Evolutionary conservation across 495 filamentous ascomycete genomes (phyloP).

Genomic region (Oleoguttula mirabilis): DNA sequence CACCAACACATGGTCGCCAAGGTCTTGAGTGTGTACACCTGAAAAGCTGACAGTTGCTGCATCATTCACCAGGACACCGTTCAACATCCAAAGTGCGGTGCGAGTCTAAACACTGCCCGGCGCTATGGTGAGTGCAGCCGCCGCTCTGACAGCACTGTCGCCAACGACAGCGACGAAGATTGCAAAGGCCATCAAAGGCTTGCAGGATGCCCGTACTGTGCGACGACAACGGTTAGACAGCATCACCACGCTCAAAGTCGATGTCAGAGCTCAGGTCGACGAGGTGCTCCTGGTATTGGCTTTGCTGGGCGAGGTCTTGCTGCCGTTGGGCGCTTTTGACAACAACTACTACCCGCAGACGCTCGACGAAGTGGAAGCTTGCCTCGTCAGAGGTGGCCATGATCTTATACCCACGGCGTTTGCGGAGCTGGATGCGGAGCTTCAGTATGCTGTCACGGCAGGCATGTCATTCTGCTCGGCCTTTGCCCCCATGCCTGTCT

Average conservation of each 20-base stretch:
- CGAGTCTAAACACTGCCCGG: no score
- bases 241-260: background rate
- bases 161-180: no score
- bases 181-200: no score
- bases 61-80: no score
- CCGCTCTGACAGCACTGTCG: no score
- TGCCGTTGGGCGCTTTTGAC: slow-evolving; percentile 7
- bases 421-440: slow-evolving; percentile 1
- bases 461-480: slow-evolving; percentile 4
- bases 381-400: slow-evolving; percentile 2
- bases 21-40: no score
- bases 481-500: slow-evolving; percentile 8
- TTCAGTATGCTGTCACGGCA: slow-evolving; percentile 7
- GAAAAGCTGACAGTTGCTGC: no score
- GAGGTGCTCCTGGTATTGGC: slow-evolving; percentile 9
- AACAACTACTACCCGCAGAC: slow-evolving; percentile 4
- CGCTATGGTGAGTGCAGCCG: no score
- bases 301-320: slow-evolving; percentile 3
- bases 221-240: no score
- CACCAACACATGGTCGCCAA: no score
- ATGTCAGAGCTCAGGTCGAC: slow-evolving; percentile 8
- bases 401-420: slow-evolving; percentile 5
- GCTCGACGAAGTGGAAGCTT: slow-evolving; percentile 6
- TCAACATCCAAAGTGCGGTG: no score
- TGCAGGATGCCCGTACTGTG: no score